A percentile compares a stretch with the other conserved stretches of the same genome.
Conservation (phyloP, 2,329 filamentous ascomycete genomes). For the Talaromyces piceae region DNA sequence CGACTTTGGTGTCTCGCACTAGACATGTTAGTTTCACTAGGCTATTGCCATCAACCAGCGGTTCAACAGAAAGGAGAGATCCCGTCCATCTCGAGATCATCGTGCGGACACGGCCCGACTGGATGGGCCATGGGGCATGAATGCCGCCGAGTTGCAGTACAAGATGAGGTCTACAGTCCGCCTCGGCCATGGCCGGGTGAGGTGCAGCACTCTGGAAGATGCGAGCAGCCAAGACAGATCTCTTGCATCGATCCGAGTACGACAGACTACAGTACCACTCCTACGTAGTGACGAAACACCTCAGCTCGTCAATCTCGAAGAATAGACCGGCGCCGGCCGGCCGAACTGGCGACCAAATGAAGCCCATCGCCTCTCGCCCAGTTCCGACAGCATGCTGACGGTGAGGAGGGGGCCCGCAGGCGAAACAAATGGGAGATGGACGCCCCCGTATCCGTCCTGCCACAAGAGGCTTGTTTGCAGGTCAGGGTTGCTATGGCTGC, state of each 20-base stretch:
- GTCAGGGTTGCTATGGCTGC: no score
- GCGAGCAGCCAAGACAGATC: not conserved
- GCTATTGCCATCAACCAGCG: not conserved
- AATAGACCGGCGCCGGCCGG: not conserved
- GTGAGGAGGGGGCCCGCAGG: not conserved
- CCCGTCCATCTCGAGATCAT: not conserved
- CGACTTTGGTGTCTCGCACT: not conserved
- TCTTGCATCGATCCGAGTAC: not conserved
- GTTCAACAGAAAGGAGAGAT: no score
- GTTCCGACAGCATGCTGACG: not conserved
- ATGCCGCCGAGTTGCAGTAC: no score
- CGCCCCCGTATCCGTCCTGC: no score
- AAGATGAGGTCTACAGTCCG: not conserved
- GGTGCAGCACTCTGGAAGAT: not conserved
- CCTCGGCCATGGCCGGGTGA: not conserved
- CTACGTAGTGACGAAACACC: no score
- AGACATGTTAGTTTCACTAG: not conserved
- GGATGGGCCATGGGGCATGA: not conserved
- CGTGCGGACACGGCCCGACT: not conserved
- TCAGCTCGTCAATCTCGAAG: not conserved
- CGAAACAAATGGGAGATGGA: not conserved
- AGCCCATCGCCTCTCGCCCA: not conserved
- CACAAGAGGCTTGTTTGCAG: no score
- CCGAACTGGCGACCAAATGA: not conserved
- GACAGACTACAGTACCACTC: no score